phyloP scores from a whole-genome alignment of 2,329 filamentous ascomycete genomes.

The Pyricularia sp. region DNA sequence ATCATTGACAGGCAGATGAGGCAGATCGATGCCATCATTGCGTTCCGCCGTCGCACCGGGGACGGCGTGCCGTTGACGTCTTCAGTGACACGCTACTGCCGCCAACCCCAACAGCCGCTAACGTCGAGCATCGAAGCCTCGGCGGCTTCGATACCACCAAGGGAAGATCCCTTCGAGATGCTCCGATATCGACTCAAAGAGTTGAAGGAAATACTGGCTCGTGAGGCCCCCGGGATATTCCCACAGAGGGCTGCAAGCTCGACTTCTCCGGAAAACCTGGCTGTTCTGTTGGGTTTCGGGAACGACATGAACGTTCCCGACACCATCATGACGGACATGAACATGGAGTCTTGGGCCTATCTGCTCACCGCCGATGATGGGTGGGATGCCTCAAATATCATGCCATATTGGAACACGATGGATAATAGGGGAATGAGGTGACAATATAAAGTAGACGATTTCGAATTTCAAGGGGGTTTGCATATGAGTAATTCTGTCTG shows the following conservation, averaged over 20 bases:
- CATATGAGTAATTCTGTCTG: no score
- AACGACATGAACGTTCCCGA: neutral
- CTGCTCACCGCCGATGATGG: neutral
- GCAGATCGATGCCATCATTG: neutral
- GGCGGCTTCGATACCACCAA: neutral
- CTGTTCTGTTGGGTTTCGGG: neutral
- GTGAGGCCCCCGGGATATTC: neutral
- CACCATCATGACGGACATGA: conserved; percentile 2
- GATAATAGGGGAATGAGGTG: neutral
- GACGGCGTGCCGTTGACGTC: neutral
- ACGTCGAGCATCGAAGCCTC: neutral
- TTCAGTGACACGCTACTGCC: neutral
- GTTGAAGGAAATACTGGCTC: neutral
- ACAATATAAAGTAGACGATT: neutral
- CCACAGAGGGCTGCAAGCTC: neutral
- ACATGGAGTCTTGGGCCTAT: neutral
- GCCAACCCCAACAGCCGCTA: neutral
- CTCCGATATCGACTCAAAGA: neutral
- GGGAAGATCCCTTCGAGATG: neutral
- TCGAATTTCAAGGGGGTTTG: no score
- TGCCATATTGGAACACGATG: neutral
- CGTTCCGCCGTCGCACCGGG: neutral
- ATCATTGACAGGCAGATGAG: neutral
- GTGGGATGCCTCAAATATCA: conserved; percentile 1
- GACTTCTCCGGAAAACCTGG: neutral